These are phyloP conservation scores for Erysimum cheiranthoides DNA, from an alignment of 345 rosid genomes.

Conservation along the genomic window DNA sequence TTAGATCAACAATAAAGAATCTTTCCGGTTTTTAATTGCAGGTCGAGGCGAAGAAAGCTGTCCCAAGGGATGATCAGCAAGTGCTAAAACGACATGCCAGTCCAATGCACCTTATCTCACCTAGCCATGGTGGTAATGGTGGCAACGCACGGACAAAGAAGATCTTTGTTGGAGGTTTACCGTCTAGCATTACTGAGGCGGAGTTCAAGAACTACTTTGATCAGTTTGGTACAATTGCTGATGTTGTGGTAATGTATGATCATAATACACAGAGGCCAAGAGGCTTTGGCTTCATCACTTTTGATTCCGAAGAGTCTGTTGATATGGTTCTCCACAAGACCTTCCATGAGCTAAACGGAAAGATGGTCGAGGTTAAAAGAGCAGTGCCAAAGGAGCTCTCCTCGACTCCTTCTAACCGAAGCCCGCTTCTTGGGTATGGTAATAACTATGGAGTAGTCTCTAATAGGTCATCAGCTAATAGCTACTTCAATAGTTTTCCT, in stretches of 20 bases:
- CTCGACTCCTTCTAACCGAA: slow-evolving; percentile 62
- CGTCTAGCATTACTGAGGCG: slow-evolving; percentile 67
- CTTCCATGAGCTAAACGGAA: slow-evolving; percentile 95
- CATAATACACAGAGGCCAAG: slow-evolving; percentile 98
- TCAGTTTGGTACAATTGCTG: slow-evolving; percentile 84
- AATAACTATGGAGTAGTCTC: slow-evolving; percentile 56
- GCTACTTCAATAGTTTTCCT: slow-evolving; percentile 71
- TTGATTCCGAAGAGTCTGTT: slow-evolving; percentile 89
- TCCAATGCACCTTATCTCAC: slow-evolving; percentile 53
- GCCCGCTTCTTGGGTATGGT: slow-evolving; percentile 68
- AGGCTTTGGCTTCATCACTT: slow-evolving; percentile 99
- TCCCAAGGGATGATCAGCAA: slow-evolving; percentile 87
- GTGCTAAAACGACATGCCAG: slow-evolving; percentile 59
- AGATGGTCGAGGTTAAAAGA: slow-evolving; percentile 98
- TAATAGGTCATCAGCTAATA: slow-evolving; percentile 58
- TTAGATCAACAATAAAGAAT: neutral
- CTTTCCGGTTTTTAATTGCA: slow-evolving; percentile 39
- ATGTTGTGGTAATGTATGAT: slow-evolving; percentile 98
- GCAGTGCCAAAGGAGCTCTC: slow-evolving; percentile 95
- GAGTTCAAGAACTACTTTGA: slow-evolving; percentile 87
- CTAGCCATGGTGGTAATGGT: slow-evolving; percentile 56
- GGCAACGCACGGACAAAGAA: slow-evolving; percentile 71
- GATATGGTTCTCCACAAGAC: slow-evolving; percentile 85
- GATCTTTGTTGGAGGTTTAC: slow-evolving; percentile 93
- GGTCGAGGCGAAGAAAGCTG: slow-evolving; percentile 99